Conservation (phyloP, 1,284 basidiomycete species). For the Prillingera fragicola region DNA sequence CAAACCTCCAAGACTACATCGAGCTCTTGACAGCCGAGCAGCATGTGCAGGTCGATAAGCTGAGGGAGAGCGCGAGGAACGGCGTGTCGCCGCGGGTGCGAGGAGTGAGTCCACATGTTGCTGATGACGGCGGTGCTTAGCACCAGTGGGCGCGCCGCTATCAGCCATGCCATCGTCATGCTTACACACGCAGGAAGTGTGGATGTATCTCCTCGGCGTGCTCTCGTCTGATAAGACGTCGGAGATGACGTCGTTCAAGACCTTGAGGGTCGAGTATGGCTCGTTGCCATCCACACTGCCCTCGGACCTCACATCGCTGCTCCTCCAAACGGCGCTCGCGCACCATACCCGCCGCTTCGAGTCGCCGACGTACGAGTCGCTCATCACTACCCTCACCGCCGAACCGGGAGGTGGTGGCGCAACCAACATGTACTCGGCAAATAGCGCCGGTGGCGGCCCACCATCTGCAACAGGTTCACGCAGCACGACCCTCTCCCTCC, state of each 20-base stretch:
- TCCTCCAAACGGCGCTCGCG: conserved; percentile 35
- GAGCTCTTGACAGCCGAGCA: conserved; percentile 46
- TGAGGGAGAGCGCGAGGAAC: conserved; percentile 43
- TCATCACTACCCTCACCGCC: conserved; percentile 41
- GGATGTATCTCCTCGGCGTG: conserved; percentile 47
- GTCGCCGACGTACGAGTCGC: conserved; percentile 43
- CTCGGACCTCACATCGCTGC: conserved; percentile 24
- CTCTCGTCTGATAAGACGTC: conserved; percentile 42
- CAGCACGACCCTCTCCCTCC: not conserved
- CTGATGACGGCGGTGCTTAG: not conserved
- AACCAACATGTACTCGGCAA: not conserved
- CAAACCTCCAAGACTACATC: conserved; percentile 33
- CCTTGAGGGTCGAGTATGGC: conserved; percentile 30
- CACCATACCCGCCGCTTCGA: conserved; percentile 44
- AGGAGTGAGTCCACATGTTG: conserved; percentile 29
- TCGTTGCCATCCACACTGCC: conserved; percentile 30
- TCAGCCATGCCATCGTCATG: no score
- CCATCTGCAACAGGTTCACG: not conserved
- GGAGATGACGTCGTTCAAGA: conserved; percentile 39
- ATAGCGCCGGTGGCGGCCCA: not conserved
- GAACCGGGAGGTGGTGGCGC: conserved; percentile 13
- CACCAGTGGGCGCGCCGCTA: no score
- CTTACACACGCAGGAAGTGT: conserved; percentile 36
- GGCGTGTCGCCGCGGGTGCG: conserved; percentile 39
- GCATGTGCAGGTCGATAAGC: conserved; percentile 41